phyloP scores from a whole-genome alignment of 805 yeast species.

The Candida tammaniensis region DNA sequence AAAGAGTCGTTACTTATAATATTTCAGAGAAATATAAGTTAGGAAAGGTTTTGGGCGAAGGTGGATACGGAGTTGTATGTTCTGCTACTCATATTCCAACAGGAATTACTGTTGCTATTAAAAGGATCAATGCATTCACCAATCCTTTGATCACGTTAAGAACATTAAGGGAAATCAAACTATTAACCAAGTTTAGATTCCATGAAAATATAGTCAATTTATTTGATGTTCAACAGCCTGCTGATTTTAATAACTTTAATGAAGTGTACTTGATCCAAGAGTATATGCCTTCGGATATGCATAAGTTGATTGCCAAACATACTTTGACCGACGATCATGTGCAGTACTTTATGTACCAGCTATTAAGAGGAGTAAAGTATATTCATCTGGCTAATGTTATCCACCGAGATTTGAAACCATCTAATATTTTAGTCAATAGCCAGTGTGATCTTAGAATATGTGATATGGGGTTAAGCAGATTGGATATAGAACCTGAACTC shows the following conservation, averaged over 20 bases:
- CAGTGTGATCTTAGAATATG: slow-evolving; percentile 76
- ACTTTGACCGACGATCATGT: slow-evolving; percentile 62
- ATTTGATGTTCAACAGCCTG: slow-evolving; percentile 64
- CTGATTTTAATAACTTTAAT: slow-evolving; percentile 53
- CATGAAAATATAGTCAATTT: slow-evolving; percentile 74
- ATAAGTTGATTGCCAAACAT: slow-evolving; percentile 57
- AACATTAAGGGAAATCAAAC: slow-evolving; percentile 67
- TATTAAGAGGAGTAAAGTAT: slow-evolving; percentile 65
- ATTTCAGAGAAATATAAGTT: slow-evolving; percentile 62
- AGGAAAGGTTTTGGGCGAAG: slow-evolving; percentile 66
- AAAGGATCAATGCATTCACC: slow-evolving; percentile 70
- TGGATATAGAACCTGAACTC: slow-evolving; percentile 19
- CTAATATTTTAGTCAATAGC: slow-evolving; percentile 62
- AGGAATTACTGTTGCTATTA: slow-evolving; percentile 67
- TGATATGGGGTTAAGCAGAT: slow-evolving; percentile 74
- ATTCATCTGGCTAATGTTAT: slow-evolving; percentile 72
- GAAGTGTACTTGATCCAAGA: slow-evolving; percentile 79
- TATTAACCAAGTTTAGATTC: slow-evolving; percentile 55
- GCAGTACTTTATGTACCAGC: slow-evolving; percentile 68
- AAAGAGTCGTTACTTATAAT: slow-evolving; percentile 3
- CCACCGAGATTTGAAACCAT: slow-evolving; percentile 76
- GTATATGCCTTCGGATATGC: slow-evolving; percentile 73
- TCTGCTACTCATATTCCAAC: slow-evolving; percentile 64
- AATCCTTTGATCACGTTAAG: slow-evolving; percentile 64
- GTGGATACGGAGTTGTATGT: slow-evolving; percentile 80